Evolutionary conservation across 257 asterid genomes (phyloP).

Genomic region (Nicotiana knightiana): DNA sequence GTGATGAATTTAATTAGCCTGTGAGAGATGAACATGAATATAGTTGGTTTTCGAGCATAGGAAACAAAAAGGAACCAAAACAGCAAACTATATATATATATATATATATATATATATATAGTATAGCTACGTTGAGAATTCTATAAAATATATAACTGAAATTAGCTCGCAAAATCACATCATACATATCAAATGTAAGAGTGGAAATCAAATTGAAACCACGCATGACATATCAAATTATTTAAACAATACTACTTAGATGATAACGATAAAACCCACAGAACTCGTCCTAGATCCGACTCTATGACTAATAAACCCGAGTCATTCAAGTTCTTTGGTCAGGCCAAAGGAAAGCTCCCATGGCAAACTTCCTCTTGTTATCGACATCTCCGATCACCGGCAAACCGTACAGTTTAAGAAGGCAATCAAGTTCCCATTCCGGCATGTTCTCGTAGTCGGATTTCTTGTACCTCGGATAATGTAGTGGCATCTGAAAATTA

Average conservation of each 20-base stretch:
- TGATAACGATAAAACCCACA: neutral
- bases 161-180: too few species aligned
- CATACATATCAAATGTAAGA: too few species aligned
- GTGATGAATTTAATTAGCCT: too few species aligned
- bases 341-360: slow-evolving; percentile 38
- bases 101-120: too few species aligned
- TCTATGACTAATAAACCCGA: too few species aligned
- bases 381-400: slow-evolving; percentile 13
- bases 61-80: too few species aligned
- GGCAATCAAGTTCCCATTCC: slow-evolving; percentile 17
- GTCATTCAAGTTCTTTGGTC: neutral
- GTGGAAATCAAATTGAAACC: too few species aligned
- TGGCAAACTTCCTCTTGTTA: slow-evolving; percentile 24
- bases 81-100: too few species aligned
- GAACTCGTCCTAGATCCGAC: neutral
- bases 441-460: slow-evolving; percentile 24
- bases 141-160: too few species aligned
- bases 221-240: neutral
- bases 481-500: slow-evolving; percentile 6
- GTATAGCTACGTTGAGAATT: too few species aligned
- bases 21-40: too few species aligned
- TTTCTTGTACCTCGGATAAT: slow-evolving; percentile 19
- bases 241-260: neutral
- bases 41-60: too few species aligned
- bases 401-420: slow-evolving; percentile 22